These are phyloP conservation scores for Solanum chiquidenum DNA, from an alignment of 257 asterid genomes.

Conservation along the genomic window DNA sequence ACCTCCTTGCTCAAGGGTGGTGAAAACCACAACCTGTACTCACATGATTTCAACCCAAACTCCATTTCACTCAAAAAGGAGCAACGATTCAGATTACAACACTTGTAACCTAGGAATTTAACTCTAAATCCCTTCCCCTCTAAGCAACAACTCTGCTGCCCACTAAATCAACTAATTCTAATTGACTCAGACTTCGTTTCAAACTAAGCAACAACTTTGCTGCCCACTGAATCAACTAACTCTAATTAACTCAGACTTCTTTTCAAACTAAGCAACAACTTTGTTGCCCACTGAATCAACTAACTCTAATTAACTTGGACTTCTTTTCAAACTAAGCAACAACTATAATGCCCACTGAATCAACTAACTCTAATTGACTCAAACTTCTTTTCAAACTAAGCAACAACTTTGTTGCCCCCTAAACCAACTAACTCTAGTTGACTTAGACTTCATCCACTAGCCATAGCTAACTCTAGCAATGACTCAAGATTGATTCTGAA, in stretches of 20 bases:
- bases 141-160: background rate
- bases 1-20: background rate
- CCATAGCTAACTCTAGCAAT: background rate
- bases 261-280: background rate
- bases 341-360: fast-evolving
- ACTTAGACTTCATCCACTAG: background rate
- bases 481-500: background rate
- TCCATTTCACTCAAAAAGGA: background rate
- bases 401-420: background rate
- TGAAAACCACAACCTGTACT: background rate
- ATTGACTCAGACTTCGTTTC: too few species aligned
- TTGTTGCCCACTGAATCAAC: background rate
- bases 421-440: background rate
- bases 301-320: background rate
- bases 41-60: background rate
- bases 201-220: too few species aligned
- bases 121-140: background rate
- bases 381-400: background rate
- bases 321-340: background rate
- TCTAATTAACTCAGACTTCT: too few species aligned
- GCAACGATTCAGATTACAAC: background rate
- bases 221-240: background rate
- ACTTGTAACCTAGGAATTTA: background rate
- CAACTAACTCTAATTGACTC: background rate
- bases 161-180: too few species aligned